phyloP scores from a whole-genome alignment of 345 rosid genomes.

The Populus deltoides region DNA sequence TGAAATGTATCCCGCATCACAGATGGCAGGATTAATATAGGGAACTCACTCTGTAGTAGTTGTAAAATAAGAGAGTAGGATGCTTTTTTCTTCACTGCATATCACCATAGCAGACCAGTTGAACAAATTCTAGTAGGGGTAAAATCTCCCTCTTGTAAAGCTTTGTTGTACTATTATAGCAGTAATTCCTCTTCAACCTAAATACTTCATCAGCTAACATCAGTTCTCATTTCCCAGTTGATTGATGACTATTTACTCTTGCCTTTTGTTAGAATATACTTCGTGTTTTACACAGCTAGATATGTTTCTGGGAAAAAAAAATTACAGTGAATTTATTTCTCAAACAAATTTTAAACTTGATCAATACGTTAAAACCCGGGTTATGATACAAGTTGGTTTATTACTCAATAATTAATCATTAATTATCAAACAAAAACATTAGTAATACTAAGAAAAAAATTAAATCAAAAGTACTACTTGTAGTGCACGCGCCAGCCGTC shows the following conservation, averaged over 20 bases:
- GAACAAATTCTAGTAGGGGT: constrained; percentile 11
- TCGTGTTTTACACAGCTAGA: too few species aligned
- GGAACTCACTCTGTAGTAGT: not conserved
- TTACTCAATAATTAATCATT: too few species aligned
- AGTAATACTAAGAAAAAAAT: too few species aligned
- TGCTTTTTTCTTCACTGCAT: constrained; percentile 5
- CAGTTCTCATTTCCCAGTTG: not conserved
- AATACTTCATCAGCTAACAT: not conserved
- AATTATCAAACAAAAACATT: too few species aligned
- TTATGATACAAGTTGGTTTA: too few species aligned
- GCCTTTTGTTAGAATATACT: not conserved
- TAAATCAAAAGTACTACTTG: too few species aligned
- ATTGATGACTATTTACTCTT: not conserved
- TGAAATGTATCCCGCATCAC: constrained; percentile 15
- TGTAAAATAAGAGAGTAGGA: constrained; percentile 30
- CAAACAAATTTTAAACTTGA: too few species aligned
- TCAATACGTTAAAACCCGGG: too few species aligned
- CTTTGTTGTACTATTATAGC: constrained; percentile 20
- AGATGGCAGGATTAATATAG: constrained; percentile 16
- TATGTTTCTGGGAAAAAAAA: too few species aligned
- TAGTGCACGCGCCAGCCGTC: not conserved
- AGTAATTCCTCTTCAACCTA: not conserved
- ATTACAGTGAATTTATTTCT: too few species aligned
- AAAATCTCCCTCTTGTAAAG: constrained; percentile 25
- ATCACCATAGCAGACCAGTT: not conserved